phyloP scores from a whole-genome alignment of 2,329 filamentous ascomycete genomes.

The Aspergillus udagawae region DNA sequence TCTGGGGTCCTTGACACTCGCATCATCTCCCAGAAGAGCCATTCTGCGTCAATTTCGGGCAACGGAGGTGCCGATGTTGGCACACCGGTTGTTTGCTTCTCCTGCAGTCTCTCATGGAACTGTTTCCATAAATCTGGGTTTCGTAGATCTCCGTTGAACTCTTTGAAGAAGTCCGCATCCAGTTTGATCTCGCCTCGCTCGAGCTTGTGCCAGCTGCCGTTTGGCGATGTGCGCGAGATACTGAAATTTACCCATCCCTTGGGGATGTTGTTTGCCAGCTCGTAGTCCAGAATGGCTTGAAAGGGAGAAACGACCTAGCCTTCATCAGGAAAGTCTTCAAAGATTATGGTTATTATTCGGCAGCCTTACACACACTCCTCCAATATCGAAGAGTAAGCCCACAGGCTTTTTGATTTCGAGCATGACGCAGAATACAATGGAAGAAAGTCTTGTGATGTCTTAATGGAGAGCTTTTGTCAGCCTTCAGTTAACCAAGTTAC shows the following conservation, averaged over 20 bases:
- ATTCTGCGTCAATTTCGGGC: constrained; percentile 71
- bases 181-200: constrained; percentile 79
- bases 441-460: not conserved
- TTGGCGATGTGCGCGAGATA: constrained; percentile 72
- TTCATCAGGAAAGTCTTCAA: constrained; percentile 5
- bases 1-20: constrained; percentile 64
- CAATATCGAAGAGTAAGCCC: constrained; percentile 88
- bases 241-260: constrained; percentile 88
- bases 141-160: constrained; percentile 72
- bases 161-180: constrained; percentile 68
- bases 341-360: not conserved
- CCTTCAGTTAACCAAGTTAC: not conserved
- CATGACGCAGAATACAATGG: constrained; percentile 25
- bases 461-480: not conserved
- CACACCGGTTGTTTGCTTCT: constrained; percentile 20
- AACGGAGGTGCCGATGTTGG: constrained; percentile 52
- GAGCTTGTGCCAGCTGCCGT: constrained; percentile 82
- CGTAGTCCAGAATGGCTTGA: constrained; percentile 89
- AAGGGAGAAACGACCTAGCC: constrained; percentile 81
- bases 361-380: constrained; percentile 82
- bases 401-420: constrained; percentile 53
- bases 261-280: constrained; percentile 70
- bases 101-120: constrained; percentile 44
- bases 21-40: constrained; percentile 93
- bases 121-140: constrained; percentile 63